Evolutionary conservation across 805 yeast species (phyloP).

Genomic region (Candida bentonensis): DNA sequence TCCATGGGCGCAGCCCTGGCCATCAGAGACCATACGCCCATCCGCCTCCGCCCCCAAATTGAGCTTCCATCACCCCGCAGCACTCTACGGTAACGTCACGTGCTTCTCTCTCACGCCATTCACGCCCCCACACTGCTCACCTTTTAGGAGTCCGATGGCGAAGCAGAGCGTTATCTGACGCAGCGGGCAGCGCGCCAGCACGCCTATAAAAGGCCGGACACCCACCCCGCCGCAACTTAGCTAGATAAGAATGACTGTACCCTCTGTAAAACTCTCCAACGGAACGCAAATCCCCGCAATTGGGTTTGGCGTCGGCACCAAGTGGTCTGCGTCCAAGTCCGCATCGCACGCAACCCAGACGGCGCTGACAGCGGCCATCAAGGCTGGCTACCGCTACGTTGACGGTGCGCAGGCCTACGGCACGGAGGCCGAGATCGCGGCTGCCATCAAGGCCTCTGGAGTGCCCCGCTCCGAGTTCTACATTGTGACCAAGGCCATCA

Average conservation of each 20-base stretch:
- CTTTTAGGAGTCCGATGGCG: too few relatives aligned
- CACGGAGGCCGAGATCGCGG: constrained; percentile 52
- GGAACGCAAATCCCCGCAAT: constrained; percentile 38
- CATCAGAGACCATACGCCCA: too few relatives aligned
- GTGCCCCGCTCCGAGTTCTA: constrained; percentile 52
- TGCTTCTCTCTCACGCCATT: too few relatives aligned
- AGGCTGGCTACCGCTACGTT: constrained; percentile 60
- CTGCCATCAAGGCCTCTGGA: constrained; percentile 19
- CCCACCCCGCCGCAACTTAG: too few relatives aligned
- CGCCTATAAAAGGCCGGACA: too few relatives aligned
- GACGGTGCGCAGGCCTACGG: constrained; percentile 60
- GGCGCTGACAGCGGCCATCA: constrained; percentile 29
- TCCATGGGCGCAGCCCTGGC: too few relatives aligned
- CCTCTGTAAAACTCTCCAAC: not conserved
- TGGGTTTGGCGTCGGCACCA: constrained; percentile 52
- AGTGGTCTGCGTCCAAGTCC: constrained; percentile 43
- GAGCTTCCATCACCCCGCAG: too few relatives aligned
- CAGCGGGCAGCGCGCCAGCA: too few relatives aligned
- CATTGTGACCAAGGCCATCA: constrained; percentile 48
- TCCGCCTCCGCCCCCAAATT: too few relatives aligned
- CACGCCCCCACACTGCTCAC: too few relatives aligned
- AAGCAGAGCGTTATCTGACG: too few relatives aligned
- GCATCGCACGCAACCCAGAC: constrained; percentile 41
- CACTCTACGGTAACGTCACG: too few relatives aligned
- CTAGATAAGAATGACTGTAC: not conserved